A percentile compares a stretch with the other conserved stretches of the same genome.
Evolutionary conservation across 176 grass and related monocot species (phyloP).

Genomic region (Urochloa ruziziensis): DNA sequence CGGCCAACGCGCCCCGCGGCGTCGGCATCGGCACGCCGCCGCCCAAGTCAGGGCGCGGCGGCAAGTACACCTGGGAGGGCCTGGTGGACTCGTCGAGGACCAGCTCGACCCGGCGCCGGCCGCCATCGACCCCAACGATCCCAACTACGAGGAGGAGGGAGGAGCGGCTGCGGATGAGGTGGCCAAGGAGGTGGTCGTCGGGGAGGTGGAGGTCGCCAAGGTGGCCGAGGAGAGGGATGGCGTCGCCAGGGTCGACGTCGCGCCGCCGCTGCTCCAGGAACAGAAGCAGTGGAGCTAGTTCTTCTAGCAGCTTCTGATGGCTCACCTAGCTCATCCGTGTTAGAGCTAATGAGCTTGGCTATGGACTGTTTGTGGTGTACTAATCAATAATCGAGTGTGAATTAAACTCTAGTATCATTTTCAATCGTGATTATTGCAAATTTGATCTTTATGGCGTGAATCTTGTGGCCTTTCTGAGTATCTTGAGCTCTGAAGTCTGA

Average conservation of each 20-base stretch:
- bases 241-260: slow-evolving; percentile 64
- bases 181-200: slow-evolving; percentile 36
- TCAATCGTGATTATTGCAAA: background rate
- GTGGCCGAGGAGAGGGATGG: slow-evolving; percentile 49
- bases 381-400: background rate
- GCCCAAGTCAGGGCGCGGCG: slow-evolving; percentile 76
- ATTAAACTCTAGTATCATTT: background rate
- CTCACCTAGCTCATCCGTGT: background rate
- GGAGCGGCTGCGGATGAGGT: background rate
- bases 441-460: background rate
- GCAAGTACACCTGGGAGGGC: slow-evolving; percentile 95
- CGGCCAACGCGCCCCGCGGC: slow-evolving; percentile 57
- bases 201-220: slow-evolving; percentile 78
- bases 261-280: slow-evolving; percentile 33
- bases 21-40: slow-evolving; percentile 55
- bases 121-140: slow-evolving; percentile 70
- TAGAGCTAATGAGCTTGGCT: background rate
- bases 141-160: slow-evolving; percentile 64
- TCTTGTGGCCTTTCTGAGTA: background rate
- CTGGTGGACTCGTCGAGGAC: slow-evolving; percentile 27
- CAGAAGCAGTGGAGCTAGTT: slow-evolving; percentile 37
- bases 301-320: background rate
- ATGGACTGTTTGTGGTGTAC: too few relatives aligned
- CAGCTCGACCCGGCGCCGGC: slow-evolving; percentile 55
- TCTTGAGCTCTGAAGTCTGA: too few relatives aligned